These are phyloP conservation scores for Agaricus bisporus DNA, from an alignment of 768 basidiomycete genomes.

Conservation along the genomic window DNA sequence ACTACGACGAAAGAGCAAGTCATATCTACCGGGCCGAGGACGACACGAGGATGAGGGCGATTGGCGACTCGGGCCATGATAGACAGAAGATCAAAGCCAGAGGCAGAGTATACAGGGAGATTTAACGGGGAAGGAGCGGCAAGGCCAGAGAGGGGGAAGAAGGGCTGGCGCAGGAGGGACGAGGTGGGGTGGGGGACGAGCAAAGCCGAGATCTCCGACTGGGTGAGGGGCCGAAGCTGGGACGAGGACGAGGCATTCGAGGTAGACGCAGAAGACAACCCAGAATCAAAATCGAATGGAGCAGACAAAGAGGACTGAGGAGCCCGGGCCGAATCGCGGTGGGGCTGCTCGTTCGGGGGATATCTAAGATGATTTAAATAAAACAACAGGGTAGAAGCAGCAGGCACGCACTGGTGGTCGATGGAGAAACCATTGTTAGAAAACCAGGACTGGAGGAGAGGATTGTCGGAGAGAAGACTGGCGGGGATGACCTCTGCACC, in stretches of 20 bases:
- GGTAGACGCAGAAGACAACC: not conserved
- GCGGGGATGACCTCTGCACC: constrained; percentile 69
- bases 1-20: constrained; percentile 90
- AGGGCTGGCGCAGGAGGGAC: not conserved
- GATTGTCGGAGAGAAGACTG: constrained; percentile 28
- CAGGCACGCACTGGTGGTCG: constrained; percentile 12
- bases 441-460: constrained; percentile 37
- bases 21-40: constrained; percentile 87
- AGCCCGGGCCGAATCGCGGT: not conserved
- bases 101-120: constrained; percentile 75
- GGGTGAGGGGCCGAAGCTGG: constrained; percentile 11
- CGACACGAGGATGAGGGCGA: constrained; percentile 67
- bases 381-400: constrained; percentile 1
- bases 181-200: constrained; percentile 1
- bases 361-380: too few species aligned
- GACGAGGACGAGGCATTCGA: constrained; percentile 10
- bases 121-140: constrained; percentile 16
- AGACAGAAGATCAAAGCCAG: constrained; percentile 87
- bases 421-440: constrained; percentile 35
- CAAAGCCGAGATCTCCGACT: constrained; percentile 2
- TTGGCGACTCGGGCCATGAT: constrained; percentile 73
- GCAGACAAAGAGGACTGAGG: constrained; percentile 11
- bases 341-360: not conserved
- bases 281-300: constrained; percentile 21
- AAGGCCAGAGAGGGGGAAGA: not conserved